phyloP scores from a whole-genome alignment of 768 basidiomycete species.

The Tulasnella sp. region DNA sequence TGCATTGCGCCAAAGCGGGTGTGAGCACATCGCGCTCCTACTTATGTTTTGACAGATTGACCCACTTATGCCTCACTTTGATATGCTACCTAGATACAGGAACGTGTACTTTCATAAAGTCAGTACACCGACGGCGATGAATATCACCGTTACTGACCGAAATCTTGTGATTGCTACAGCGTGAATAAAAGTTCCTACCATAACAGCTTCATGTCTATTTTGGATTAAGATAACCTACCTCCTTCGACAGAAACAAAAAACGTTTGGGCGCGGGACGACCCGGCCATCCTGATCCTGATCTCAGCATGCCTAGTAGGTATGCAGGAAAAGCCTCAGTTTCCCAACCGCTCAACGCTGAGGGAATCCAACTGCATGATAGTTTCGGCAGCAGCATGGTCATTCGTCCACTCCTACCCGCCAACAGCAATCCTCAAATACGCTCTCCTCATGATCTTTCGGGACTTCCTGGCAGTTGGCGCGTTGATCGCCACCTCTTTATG shows the following conservation, averaged over 20 bases:
- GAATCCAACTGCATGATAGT: slow-evolving; percentile 33
- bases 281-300: slow-evolving; percentile 84
- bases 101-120: slow-evolving; percentile 99
- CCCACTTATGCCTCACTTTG: background rate
- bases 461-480: slow-evolving; percentile 74
- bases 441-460: slow-evolving; percentile 74
- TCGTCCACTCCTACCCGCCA: slow-evolving; percentile 60
- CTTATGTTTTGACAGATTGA: background rate
- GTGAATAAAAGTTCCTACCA: background rate
- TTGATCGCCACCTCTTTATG: slow-evolving; percentile 65
- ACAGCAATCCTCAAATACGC: slow-evolving; percentile 51
- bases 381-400: slow-evolving; percentile 73
- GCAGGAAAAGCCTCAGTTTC: background rate
- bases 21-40: slow-evolving; percentile 35
- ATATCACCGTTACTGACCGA: background rate
- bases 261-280: slow-evolving; percentile 95
- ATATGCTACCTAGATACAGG: slow-evolving; percentile 50
- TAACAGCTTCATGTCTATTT: too few relatives aligned
- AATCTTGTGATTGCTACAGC: background rate
- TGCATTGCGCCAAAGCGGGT: slow-evolving; percentile 88
- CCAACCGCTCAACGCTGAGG: background rate
- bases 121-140: slow-evolving; percentile 22
- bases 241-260: slow-evolving; percentile 81
- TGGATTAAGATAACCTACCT: too few relatives aligned
- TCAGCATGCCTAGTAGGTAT: slow-evolving; percentile 63